A percentile compares a stretch with the other conserved stretches of the same genome.
Evolutionary conservation across 1,139 yeast genomes (phyloP).

Genomic region (Kazachstania sp.): DNA sequence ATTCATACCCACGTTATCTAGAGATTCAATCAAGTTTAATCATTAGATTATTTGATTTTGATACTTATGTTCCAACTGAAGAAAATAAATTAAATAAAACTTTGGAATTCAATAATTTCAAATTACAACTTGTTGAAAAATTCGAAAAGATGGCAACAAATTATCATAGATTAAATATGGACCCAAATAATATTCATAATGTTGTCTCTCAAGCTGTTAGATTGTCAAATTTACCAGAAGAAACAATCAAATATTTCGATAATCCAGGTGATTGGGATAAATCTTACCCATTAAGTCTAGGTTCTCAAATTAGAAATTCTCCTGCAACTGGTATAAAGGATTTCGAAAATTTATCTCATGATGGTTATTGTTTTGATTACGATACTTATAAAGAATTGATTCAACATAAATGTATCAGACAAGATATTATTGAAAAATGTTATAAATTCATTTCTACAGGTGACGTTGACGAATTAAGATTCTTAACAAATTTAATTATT

Average conservation of each 20-base stretch:
- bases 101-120: slow-evolving; percentile 32
- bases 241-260: slow-evolving; percentile 17
- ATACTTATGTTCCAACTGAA: slow-evolving; percentile 39
- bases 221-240: slow-evolving; percentile 20
- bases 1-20: slow-evolving; percentile 20
- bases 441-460: slow-evolving; percentile 9
- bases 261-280: slow-evolving; percentile 32
- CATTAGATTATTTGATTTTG: slow-evolving; percentile 45
- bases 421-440: slow-evolving; percentile 15
- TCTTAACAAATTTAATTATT: slow-evolving; percentile 18
- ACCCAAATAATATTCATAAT: slow-evolving; percentile 20
- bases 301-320: slow-evolving; percentile 22
- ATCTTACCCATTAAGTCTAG: slow-evolving; percentile 25
- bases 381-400: slow-evolving; percentile 27
- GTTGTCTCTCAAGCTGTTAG: slow-evolving; percentile 27
- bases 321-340: slow-evolving; percentile 22
- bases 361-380: slow-evolving; percentile 28
- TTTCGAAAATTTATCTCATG: slow-evolving; percentile 17
- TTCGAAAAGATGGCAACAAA: slow-evolving; percentile 14
- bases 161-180: slow-evolving; percentile 20
- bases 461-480: slow-evolving; percentile 17
- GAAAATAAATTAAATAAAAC: slow-evolving; percentile 29
- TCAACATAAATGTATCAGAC: slow-evolving; percentile 13
- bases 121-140: slow-evolving; percentile 18
- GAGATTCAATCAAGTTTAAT: slow-evolving; percentile 37